Base-by-base conservation (phyloP, 257 asterid genomes). In the Coffea eugenioides region DNA sequence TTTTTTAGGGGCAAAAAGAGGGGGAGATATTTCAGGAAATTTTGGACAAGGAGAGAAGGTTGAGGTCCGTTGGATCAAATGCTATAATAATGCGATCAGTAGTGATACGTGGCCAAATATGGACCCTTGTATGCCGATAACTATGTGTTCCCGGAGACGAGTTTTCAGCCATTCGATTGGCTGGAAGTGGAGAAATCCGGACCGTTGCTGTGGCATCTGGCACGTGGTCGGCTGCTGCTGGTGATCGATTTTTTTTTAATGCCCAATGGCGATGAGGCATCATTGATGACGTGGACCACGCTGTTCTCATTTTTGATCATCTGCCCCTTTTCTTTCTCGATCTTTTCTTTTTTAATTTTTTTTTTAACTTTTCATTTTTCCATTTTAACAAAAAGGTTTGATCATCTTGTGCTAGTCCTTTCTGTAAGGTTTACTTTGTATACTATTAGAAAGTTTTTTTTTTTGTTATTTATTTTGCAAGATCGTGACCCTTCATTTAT, bases 61-160 rank as follows among this genome's bases (percentile, higher is more conserved):
- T 84, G 82, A 87, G 86, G 86, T 86, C 92, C 91, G 92, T 80
- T 79, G 88, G 93, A 88, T 91, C 88, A 82, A 84, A 83, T 86
- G 88, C 66, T 88, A 84, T 79, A 87, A 87, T 76, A 90, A 88
- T 85, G 90, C 77, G 88, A 84, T 87, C 79, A 73, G 46, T 16
- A 3, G 80, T 5, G 57, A 71, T 84, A 88, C 91, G 93, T 92
- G 96, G 97, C 76, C 5, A 80, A 71, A 16, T 73, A 2, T 70
- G 80, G 85, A 31, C 93, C 93, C 90, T 90, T 77, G 72, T 70
- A 75, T 81, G 71, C 77, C 84, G 97, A 88, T 90, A 91, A 86
- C 86, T 45, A 70, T 68, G 83, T 82, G 76, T 83, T 15, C 59
- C 41, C 27, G 64, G 36, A 71, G 76, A 73, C 41, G 69, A 75